Evolutionary conservation across 345 rosid species (phyloP), one percentile per base, ranked within the genome.

Genomic region (Adansonia digitata): DNA sequence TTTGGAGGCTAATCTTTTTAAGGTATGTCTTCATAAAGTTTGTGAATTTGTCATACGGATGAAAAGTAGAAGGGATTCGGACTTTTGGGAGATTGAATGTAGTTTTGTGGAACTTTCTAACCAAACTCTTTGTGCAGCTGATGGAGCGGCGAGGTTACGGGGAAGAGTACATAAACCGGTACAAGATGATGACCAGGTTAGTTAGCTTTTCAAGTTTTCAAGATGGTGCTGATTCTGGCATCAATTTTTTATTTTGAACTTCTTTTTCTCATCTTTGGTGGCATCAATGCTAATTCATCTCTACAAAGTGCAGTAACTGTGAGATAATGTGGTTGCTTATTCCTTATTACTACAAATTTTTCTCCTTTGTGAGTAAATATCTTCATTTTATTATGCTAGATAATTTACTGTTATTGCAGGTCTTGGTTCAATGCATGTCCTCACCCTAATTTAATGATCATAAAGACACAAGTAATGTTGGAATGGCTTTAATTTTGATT

Each of bases 101-200:
- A 60, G 57, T 52, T 75, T 64, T 24, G 0, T 64, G 5, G 12
- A 66, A 43, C 35, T 52, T 69, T 67, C 74, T 80, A 45, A 80
- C 66, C 55, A 26, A 59, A 73, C 18, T 34, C 15, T 77, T 27
- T 75, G 7, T 85, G 76, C 84, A 92, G 98, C 98, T 92, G 57
- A 94, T 94, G 98, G 89, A 85, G 81, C 88, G 98, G 29, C 89
- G 97, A 1, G 98, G 96, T 27, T 94, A 86, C 75, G 98, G 97
- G 29, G 88, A 92, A 64, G 98, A 91, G 61, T 94, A 90, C 67
- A 88, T 91, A 61, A 91, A 83, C 71, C 92, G 95, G 20, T 94
- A 94, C 87, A 94, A 90, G 79, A 94, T 94, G 98, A 94, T 94
- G 98, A 94, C 98, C 14, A 92, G 93, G 98, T 94, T 69, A 82